Conservation (phyloP, 192 early-diverging fungal genomes). For the Linnemannia zychae region DNA sequence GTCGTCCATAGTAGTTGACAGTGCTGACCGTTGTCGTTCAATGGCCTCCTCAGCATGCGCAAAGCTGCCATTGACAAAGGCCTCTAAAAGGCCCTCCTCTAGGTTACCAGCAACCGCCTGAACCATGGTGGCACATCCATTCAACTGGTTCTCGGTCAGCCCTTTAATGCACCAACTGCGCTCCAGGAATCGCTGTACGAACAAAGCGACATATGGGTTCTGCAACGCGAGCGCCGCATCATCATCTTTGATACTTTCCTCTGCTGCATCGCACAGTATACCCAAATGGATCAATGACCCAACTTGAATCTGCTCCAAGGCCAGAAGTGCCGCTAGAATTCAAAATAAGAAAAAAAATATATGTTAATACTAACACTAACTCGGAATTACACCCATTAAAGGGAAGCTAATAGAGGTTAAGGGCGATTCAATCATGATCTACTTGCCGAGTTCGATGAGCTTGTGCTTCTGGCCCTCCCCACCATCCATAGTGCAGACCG, state of each 20-base stretch:
- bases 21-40: neutral
- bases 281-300: constrained; percentile 29
- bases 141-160: constrained; percentile 11
- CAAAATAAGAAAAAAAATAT: neutral
- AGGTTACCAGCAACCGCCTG: neutral
- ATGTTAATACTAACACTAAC: neutral
- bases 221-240: constrained; percentile 19
- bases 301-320: constrained; percentile 29
- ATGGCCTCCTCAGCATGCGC: neutral
- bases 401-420: neutral
- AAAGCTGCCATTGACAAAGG: neutral
- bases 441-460: constrained; percentile 38
- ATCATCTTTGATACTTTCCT: neutral
- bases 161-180: constrained; percentile 13
- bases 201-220: constrained; percentile 34
- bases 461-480: constrained; percentile 10
- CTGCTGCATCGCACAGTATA: constrained; percentile 22
- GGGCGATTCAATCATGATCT: neutral
- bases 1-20: neutral
- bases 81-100: neutral
- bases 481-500: constrained; percentile 34
- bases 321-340: constrained; percentile 34
- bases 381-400: neutral
- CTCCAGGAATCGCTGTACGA: constrained; percentile 31
- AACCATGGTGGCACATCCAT: constrained; percentile 12